Base-by-base conservation (phyloP, 345 rosid species). In the Boechera stricta region DNA sequence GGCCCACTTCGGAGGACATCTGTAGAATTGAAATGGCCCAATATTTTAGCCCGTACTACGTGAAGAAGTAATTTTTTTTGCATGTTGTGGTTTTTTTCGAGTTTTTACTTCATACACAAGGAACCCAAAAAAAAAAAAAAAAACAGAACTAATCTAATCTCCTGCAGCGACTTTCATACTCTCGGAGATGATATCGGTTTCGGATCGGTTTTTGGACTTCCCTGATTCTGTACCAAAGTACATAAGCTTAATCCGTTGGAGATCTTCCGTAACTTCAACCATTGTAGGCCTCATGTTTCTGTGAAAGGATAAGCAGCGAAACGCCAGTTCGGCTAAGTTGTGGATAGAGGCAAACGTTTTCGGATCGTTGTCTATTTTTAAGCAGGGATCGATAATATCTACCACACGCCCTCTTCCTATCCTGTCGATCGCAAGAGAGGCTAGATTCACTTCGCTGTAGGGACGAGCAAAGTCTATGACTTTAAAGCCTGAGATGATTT, bases 251-350 rank as follows among this genome's bases (percentile, higher is more conserved):
- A 88, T 80, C 62, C 80, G 82, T 29, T 82, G 86, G 49, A 90
- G 64, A 61, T 88, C 90, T 55, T 78, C 73, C 6, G 87, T 85
- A 15, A 90, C 86, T 76, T 90, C 93, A 21, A 35, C 72, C 88
- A 88, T 90, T 12, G 93, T 79, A 24, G 96, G 91, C 59, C 96
- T 85, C 85, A 72, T 81, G 76, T 90, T 90, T 53, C 89, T 75
- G 38, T 86, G 83, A 65, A 86, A 90, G 4, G 96, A 87, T 2
- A 90, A 85, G 74, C 96, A 90, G 32, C 91, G 81, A 58, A 94
- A 94, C 11, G 97, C 94, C 69, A 94, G 33, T 69, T 94, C 97
- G 2, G 91, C 86, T 29, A 87, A 84, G 63, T 71, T 82, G 24
- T 75, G 82, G 4, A 88, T 67, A 1, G 91, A 86, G 36, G 77